Percentiles rank a stretch among this genome's conserved stretches.
phyloP scores from a whole-genome alignment of 1,139 yeast genomes.

The Candida tetrigidarum region DNA sequence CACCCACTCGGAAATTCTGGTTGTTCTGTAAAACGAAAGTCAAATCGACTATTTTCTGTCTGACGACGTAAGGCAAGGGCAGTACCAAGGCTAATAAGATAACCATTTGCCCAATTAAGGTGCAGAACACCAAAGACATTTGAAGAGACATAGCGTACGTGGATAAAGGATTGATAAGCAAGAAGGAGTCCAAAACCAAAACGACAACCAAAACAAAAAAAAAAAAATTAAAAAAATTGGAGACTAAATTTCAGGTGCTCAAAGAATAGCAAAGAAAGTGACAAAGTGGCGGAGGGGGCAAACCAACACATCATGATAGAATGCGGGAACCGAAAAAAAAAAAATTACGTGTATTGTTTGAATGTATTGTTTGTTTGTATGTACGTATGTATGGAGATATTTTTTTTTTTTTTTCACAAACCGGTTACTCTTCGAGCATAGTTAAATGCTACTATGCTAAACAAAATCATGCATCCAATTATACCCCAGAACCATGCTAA shows the following conservation, averaged over 20 bases:
- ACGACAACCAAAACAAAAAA: neutral
- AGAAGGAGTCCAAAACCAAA: neutral
- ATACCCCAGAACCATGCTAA: constrained; percentile 77
- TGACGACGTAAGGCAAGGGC: constrained; percentile 64
- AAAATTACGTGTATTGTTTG: neutral
- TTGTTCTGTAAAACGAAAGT: constrained; percentile 40
- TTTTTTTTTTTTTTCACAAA: constrained; percentile 26
- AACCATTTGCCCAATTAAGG: constrained; percentile 59
- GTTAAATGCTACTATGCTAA: constrained; percentile 45
- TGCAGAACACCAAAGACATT: constrained; percentile 46
- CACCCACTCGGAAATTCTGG: constrained; percentile 53
- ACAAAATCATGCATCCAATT: constrained; percentile 35
- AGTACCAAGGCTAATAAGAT: constrained; percentile 55
- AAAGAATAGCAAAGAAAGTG: too few species aligned
- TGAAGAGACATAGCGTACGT: constrained; percentile 44
- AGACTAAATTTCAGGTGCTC: too few species aligned
- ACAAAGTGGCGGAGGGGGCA: constrained; percentile 2
- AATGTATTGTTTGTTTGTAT: too few species aligned
- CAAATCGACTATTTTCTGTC: constrained; percentile 47
- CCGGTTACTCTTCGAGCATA: constrained; percentile 51
- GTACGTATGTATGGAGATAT: too few species aligned
- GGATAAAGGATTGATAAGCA: neutral
- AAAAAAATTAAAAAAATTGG: too few species aligned
- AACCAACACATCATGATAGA: neutral
- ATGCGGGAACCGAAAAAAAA: neutral